Percentiles rank a stretch among this genome's conserved stretches.
phyloP scores from a whole-genome alignment of 2,329 filamentous ascomycete genomes.

The Xylariales sp. region DNA sequence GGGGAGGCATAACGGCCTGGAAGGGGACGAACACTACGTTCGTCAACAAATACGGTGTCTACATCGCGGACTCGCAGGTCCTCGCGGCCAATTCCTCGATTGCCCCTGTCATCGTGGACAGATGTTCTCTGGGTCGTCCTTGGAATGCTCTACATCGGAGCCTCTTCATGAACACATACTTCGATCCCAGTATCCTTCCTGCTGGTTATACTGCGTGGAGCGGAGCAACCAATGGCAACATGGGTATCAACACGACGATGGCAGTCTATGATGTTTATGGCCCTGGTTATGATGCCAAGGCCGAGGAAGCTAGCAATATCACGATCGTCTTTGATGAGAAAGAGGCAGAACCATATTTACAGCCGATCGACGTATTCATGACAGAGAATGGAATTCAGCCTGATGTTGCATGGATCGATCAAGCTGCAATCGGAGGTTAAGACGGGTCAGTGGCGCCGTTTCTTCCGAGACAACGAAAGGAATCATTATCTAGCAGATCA shows the following conservation, averaged over 20 bases:
- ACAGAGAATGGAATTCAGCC: slow-evolving; percentile 1
- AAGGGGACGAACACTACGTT: slow-evolving; percentile 63
- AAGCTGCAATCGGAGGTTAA: no score
- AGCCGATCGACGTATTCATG: slow-evolving; percentile 8
- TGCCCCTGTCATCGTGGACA: slow-evolving; percentile 29
- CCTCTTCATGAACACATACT: slow-evolving; percentile 50
- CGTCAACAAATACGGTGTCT: slow-evolving; percentile 62
- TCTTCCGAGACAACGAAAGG: no score
- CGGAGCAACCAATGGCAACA: slow-evolving; percentile 30
- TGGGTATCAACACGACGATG: slow-evolving; percentile 46
- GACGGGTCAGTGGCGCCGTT: no score
- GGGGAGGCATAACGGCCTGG: slow-evolving; percentile 67
- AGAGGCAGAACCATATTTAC: slow-evolving; percentile 14
- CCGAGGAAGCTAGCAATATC: slow-evolving; percentile 32
- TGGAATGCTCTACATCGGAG: slow-evolving; percentile 56
- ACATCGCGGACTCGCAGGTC: slow-evolving; percentile 53
- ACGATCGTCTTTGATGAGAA: slow-evolving; percentile 39
- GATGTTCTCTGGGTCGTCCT: slow-evolving; percentile 55
- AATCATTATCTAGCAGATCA: no score
- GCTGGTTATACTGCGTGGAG: slow-evolving; percentile 53
- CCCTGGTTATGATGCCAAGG: slow-evolving; percentile 47
- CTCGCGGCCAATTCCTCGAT: slow-evolving; percentile 49
- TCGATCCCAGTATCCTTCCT: slow-evolving; percentile 48
- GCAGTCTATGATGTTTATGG: slow-evolving; percentile 50
- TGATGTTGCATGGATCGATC: slow-evolving; percentile 6